phyloP scores from a whole-genome alignment of 345 rosid genomes.

The Psidium guajava region DNA sequence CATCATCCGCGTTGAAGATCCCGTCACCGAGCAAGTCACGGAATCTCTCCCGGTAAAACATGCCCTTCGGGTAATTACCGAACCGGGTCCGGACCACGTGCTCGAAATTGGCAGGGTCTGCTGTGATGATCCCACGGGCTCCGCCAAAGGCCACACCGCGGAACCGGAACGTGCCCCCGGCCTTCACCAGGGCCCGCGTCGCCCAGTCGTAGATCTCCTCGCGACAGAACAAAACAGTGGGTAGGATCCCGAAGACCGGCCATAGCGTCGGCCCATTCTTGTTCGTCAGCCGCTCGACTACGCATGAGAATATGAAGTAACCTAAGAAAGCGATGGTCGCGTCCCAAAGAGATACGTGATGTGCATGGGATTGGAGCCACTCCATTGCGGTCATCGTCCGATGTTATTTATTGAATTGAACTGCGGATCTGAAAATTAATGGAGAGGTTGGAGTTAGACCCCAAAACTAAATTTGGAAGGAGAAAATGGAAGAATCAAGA shows the following conservation, averaged over 20 bases:
- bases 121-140: slow-evolving; percentile 39
- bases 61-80: slow-evolving; percentile 67
- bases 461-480: background rate
- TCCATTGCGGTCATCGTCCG: background rate
- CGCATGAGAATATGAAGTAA: slow-evolving; percentile 38
- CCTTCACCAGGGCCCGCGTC: slow-evolving; percentile 24
- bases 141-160: slow-evolving; percentile 50
- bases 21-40: slow-evolving; percentile 59
- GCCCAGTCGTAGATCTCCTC: slow-evolving; percentile 24
- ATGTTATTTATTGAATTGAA: background rate
- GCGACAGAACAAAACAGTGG: slow-evolving; percentile 14
- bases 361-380: slow-evolving; percentile 4
- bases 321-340: slow-evolving; percentile 27
- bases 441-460: background rate
- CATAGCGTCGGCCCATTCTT: slow-evolving; percentile 43
- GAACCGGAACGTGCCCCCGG: slow-evolving; percentile 40
- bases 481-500: background rate
- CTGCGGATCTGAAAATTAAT: background rate
- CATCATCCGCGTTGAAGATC: slow-evolving; percentile 54
- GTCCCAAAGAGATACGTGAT: slow-evolving; percentile 24
- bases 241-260: slow-evolving; percentile 61
- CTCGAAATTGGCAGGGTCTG: slow-evolving; percentile 45
- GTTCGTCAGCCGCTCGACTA: slow-evolving; percentile 31
- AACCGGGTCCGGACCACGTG: slow-evolving; percentile 60
- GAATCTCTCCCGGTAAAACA: slow-evolving; percentile 47